Percentiles rank a stretch among this genome's conserved stretches.
Evolutionary conservation across 495 filamentous ascomycete genomes (phyloP).

Genomic region (Penicillium lagena): DNA sequence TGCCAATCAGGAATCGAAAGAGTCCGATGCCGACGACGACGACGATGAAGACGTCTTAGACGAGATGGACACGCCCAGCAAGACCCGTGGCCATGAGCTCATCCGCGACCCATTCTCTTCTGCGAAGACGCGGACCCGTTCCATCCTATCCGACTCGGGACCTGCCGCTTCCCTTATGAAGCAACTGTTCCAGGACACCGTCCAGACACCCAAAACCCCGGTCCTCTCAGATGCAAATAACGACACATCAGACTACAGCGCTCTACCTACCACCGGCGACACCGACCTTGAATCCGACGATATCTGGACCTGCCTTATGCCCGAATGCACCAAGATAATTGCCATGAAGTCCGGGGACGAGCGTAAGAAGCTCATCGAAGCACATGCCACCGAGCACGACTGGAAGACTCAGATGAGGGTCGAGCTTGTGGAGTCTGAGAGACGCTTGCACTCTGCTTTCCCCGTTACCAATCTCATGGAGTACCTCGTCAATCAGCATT

Average conservation of each 20-base stretch:
- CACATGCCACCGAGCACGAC: slow-evolving; percentile 64
- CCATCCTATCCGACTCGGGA: slow-evolving; percentile 25
- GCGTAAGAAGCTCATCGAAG: slow-evolving; percentile 52
- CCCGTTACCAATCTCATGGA: slow-evolving; percentile 36
- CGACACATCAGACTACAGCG: slow-evolving; percentile 30
- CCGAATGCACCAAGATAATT: slow-evolving; percentile 59
- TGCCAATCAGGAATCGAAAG: slow-evolving; percentile 23
- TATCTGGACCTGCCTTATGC: slow-evolving; percentile 64
- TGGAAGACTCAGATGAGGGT: slow-evolving; percentile 52
- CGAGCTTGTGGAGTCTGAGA: slow-evolving; percentile 47
- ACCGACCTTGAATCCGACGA: slow-evolving; percentile 41
- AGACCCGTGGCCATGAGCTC: slow-evolving; percentile 32
- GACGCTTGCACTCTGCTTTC: slow-evolving; percentile 30
- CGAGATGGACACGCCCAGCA: slow-evolving; percentile 40
- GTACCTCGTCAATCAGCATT: slow-evolving; percentile 18
- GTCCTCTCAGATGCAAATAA: slow-evolving; percentile 9
- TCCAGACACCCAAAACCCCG: slow-evolving; percentile 8
- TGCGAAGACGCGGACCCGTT: slow-evolving; percentile 26
- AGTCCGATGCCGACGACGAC: slow-evolving; percentile 30
- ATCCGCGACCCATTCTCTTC: slow-evolving; percentile 38
- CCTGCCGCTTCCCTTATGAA: slow-evolving; percentile 26
- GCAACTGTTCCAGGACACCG: slow-evolving; percentile 27
- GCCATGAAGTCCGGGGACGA: slow-evolving; percentile 49
- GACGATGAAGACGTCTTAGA: slow-evolving; percentile 29
- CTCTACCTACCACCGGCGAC: slow-evolving; percentile 14